Evolutionary conservation across 169 alveolate genomes (phyloP), one percentile per base, ranked within the genome.

Genomic region (Plasmodium yoelii): DNA sequence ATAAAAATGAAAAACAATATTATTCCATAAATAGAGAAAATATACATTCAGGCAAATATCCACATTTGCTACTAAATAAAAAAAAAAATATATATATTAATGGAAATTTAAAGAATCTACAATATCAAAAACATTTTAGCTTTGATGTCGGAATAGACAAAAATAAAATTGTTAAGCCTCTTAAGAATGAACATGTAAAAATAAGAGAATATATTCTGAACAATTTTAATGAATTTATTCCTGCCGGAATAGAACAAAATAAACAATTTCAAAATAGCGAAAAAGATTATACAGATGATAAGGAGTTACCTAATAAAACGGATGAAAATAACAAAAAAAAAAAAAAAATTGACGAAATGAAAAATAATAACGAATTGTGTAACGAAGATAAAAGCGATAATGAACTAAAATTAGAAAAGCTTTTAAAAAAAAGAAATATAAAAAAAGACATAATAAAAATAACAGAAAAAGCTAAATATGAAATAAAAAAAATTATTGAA

Each of bases 381-480:
- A 4, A 8, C 10, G 34, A 12, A 34, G 19, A 47, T 55, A 28
- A 15, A 34, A 34, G 5, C 4, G 82, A 80, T 8, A 80, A 64
- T 19, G 90, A 80, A 7, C 3, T 15, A n/a, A 80, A 80, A 15
- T 26, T 80, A 28, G 82, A 80, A 53, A 51, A 47, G 39, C 34
- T 80, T 55, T 42, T 80, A 80, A 63, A 65, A 69, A 80, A 80
- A 56, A 80, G 90, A 80, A 57, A 59, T 12, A 53, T 65, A 28
- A 80, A 80, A 65, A 80, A 65, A 47, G 69, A 65, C 47, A 80
- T 80, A 46, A 55, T 80, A 55, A 80, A 68, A 46, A 80, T 80
- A 80, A 80, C 90, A 22, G 80, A 80, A 18, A 15, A 80, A 57
- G 90, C 90, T 64, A 64, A 55, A 44, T 22, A 49, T 0, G 90